Percentiles rank a stretch among this genome's conserved stretches.
These are phyloP conservation scores for Lecanicillium sp. DNA, from an alignment of 2,329 filamentous ascomycete species.

Conservation along the genomic window DNA sequence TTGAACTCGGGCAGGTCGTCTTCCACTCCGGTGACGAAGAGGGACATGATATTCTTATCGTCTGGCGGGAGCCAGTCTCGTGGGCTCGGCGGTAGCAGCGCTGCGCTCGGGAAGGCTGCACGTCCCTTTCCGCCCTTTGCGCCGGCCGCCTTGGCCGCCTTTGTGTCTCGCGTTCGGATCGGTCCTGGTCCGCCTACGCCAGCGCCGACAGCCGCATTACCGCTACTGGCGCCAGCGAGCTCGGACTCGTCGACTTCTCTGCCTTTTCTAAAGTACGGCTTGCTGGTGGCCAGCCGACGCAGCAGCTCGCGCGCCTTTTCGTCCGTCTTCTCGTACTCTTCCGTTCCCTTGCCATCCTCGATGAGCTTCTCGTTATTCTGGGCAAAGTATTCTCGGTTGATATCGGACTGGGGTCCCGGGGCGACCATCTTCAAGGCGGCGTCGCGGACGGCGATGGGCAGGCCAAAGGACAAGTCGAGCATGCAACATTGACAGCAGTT, in stretches of 20 bases:
- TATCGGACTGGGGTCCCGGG: slow-evolving; percentile 80
- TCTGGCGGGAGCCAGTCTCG: slow-evolving; percentile 80
- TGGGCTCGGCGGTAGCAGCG: slow-evolving; percentile 70
- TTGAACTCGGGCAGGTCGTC: slow-evolving; percentile 93
- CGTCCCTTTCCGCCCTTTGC: slow-evolving; percentile 35
- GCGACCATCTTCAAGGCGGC: slow-evolving; percentile 97
- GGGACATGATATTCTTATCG: slow-evolving; percentile 80
- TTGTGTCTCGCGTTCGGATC: slow-evolving; percentile 65
- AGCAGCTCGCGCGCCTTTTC: slow-evolving; percentile 90
- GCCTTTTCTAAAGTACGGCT: slow-evolving; percentile 91
- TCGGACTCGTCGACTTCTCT: slow-evolving; percentile 58
- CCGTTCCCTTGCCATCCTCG: slow-evolving; percentile 78
- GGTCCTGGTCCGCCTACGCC: slow-evolving; percentile 62
- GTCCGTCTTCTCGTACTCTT: slow-evolving; percentile 94
- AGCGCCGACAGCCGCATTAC: slow-evolving; percentile 43
- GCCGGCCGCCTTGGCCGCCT: slow-evolving; percentile 42
- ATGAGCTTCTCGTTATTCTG: slow-evolving; percentile 96
- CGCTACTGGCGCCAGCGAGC: slow-evolving; percentile 28
- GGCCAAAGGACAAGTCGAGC: slow-evolving; percentile 91
- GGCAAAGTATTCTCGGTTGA: slow-evolving; percentile 96
- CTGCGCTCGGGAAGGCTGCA: slow-evolving; percentile 59
- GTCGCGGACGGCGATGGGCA: slow-evolving; percentile 91
- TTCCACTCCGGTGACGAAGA: slow-evolving; percentile 92
- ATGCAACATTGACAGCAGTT: slow-evolving; percentile 99
- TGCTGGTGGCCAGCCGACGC: slow-evolving; percentile 76